Percentiles rank a stretch among this genome's conserved stretches.
These are phyloP conservation scores for Elongisporangium prolatum DNA, from an alignment of 352 stramenopile species.

Conservation along the genomic window DNA sequence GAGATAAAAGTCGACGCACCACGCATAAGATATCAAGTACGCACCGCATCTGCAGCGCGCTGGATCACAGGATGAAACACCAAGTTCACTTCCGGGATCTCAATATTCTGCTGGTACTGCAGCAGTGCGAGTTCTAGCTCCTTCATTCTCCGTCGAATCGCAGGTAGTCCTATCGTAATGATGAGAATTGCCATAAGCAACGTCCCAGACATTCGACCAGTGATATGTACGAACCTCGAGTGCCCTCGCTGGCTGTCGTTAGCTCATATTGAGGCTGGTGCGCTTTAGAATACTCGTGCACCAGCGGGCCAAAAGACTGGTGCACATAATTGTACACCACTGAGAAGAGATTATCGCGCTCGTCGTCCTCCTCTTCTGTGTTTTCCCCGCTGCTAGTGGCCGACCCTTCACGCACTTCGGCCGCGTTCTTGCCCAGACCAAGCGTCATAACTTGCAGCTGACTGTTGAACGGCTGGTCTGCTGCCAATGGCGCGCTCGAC, in stretches of 20 bases:
- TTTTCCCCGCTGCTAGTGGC: constrained; percentile 44
- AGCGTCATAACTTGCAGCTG: constrained; percentile 88
- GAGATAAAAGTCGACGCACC: background rate
- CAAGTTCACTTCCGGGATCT: constrained; percentile 92
- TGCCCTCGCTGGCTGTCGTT: constrained; percentile 55
- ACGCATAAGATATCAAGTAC: background rate
- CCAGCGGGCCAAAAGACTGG: constrained; percentile 80
- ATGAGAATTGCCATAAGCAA: background rate
- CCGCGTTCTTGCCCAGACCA: constrained; percentile 45
- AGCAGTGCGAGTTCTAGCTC: constrained; percentile 93
- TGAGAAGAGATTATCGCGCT: constrained; percentile 64
- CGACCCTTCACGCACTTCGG: constrained; percentile 19
- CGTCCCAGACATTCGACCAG: background rate
- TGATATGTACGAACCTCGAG: constrained; percentile 25
- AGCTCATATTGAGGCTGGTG: constrained; percentile 71
- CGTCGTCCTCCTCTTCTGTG: constrained; percentile 57
- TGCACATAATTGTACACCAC: constrained; percentile 89
- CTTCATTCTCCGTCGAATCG: constrained; percentile 89
- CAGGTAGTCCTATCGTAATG: constrained; percentile 51
- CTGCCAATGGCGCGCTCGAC: constrained; percentile 54
- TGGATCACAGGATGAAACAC: constrained; percentile 86
- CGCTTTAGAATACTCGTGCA: constrained; percentile 85
- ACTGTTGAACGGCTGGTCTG: constrained; percentile 66
- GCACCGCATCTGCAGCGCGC: constrained; percentile 57
- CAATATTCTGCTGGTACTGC: constrained; percentile 93